Evolutionary conservation across 768 basidiomycete species (phyloP), one percentile per base, ranked within the genome.

Genomic region (Mycena alexandri): DNA sequence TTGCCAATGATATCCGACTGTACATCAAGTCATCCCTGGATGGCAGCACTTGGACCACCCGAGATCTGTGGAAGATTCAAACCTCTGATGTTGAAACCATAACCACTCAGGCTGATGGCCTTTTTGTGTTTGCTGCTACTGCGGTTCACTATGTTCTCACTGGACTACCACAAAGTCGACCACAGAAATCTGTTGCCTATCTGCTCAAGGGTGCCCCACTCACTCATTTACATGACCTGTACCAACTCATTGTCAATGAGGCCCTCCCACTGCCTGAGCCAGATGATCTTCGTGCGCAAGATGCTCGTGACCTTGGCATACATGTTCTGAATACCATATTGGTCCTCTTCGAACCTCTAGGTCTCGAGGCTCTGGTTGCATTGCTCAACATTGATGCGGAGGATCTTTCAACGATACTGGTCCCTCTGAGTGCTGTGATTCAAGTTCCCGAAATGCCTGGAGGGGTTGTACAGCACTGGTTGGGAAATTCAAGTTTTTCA

Each of bases 351-450:
- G 47, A 60, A 42, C 59, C 59, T 51, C 22, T 60, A 1, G 19
- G 8, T 33, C 5, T 4, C 14, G 8, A 19, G 14, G 13, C n/a
- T 42, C 50, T 61, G 14, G 50, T 48, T n/a, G 60, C 38, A 16
- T 33, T 61, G 17, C 60, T 21, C 29, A 6, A 43, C 6, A 17
- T 61, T 8, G 41, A 61, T 10, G 5, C 2, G 4, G 41, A 41
- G 11, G 19, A 21, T 3, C 2, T 61, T 1, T 2, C 5, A 2
- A 17, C 2, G 3, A 24, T 8, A 33, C 25, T 61, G 14, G 1
- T 16, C 3, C 60, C 60, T 43, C 52, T 62, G 21, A 62, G 61
- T 62, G 61, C 61, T 17, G 51, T 62, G 0, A 62, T 62, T 5
- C 51, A 13, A 1, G 3, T 62, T 21, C 25, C 61, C 4, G 41